phyloP scores from a whole-genome alignment of 176 grass and related monocot genomes.

The Saccharum spontaneum region DNA sequence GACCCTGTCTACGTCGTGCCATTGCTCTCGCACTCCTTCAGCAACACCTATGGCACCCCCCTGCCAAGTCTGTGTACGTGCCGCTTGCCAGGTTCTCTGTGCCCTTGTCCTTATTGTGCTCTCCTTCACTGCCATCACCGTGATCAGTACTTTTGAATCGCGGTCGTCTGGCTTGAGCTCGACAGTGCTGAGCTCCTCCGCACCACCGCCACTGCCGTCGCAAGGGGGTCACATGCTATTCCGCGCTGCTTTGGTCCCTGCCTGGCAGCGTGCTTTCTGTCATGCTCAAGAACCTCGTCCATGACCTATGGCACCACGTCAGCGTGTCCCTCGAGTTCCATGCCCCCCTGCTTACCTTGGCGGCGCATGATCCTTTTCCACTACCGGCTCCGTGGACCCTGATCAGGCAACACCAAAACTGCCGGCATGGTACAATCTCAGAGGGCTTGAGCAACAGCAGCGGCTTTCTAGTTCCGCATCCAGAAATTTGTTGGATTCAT shows the following conservation, averaged over 20 bases:
- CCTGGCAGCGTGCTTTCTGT: conserved; percentile 47
- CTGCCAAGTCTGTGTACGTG: conserved; percentile 45
- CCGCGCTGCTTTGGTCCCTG: conserved; percentile 50
- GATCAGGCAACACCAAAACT: not conserved
- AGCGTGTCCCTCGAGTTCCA: conserved; percentile 73
- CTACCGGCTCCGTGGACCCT: not conserved
- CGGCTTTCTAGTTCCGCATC: conserved; percentile 81
- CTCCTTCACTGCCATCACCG: conserved; percentile 55
- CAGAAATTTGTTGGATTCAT: conserved; percentile 55
- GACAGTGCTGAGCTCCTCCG: conserved; percentile 71
- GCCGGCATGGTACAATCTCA: conserved; percentile 42
- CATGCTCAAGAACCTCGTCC: conserved; percentile 95
- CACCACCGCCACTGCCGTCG: conserved; percentile 50
- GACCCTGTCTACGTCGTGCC: conserved; percentile 21
- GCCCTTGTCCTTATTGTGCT: conserved; percentile 70
- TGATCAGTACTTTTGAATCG: conserved; percentile 77
- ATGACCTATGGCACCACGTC: conserved; percentile 64
- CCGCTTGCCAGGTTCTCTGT: conserved; percentile 45
- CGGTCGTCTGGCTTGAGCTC: conserved; percentile 60
- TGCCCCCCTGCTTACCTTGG: conserved; percentile 11
- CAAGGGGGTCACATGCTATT: conserved; percentile 71
- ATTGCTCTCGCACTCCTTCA: conserved; percentile 69
- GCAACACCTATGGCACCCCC: conserved; percentile 62
- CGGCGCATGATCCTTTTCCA: not conserved
- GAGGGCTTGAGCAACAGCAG: conserved; percentile 7